These are phyloP conservation scores for Penicillium ucsense DNA, from an alignment of 495 filamentous ascomycete genomes.

Conservation along the genomic window DNA sequence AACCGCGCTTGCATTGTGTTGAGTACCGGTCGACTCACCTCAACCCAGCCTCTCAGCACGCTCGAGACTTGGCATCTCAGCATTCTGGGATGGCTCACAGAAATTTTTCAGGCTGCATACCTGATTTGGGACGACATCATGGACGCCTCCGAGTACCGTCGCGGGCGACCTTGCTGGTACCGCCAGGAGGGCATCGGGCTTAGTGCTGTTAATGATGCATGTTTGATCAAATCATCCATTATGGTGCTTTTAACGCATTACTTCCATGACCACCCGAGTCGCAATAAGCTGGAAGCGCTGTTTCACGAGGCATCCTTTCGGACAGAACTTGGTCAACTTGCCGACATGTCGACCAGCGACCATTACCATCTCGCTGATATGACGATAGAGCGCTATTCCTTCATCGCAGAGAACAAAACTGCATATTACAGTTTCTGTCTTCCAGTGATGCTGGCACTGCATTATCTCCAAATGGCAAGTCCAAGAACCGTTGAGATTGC, in stretches of 20 bases:
- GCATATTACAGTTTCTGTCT: neutral
- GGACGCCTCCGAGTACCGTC: slow-evolving; percentile 63
- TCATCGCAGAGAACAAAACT: neutral
- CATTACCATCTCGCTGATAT: neutral
- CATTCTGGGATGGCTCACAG: slow-evolving; percentile 74
- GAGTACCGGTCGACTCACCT: too few relatives aligned
- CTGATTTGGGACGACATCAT: slow-evolving; percentile 92
- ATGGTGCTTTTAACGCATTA: slow-evolving; percentile 71
- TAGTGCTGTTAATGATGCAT: slow-evolving; percentile 85
- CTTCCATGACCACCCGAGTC: slow-evolving; percentile 56
- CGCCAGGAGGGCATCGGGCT: slow-evolving; percentile 66
- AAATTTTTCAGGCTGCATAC: slow-evolving; percentile 85
- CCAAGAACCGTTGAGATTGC: neutral
- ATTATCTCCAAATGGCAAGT: neutral
- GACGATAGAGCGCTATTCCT: neutral
- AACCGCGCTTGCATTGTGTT: too few relatives aligned
- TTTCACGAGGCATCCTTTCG: slow-evolving; percentile 76
- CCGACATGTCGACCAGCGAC: slow-evolving; percentile 35
- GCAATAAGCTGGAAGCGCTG: slow-evolving; percentile 59
- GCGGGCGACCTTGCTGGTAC: slow-evolving; percentile 85
- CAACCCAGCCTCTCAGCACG: too few relatives aligned
- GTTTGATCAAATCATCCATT: slow-evolving; percentile 72
- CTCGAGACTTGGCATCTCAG: neutral
- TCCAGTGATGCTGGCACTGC: neutral
- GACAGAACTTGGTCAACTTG: slow-evolving; percentile 78